Evolutionary conservation across 257 asterid species (phyloP), one percentile per base, ranked within the genome.

Genomic region (Solanum sitiens): DNA sequence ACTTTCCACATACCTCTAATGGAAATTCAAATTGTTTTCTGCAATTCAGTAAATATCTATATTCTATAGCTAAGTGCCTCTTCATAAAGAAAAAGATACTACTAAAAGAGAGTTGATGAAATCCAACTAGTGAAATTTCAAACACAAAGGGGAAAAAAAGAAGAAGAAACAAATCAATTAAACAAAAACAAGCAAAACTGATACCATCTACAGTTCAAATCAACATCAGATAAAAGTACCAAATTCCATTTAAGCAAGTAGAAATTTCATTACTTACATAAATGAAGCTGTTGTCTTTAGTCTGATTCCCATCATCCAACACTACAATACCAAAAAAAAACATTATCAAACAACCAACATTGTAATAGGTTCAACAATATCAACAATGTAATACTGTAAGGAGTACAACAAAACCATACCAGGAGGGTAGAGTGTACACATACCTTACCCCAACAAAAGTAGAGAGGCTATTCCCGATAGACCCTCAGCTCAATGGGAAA

Each of bases 221-320:
- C 63, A 30, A 30, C 67, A 45, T 47, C 42, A 80, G 0, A 32
- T 47, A 80, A 47, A 16, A 45, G 85, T 80, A 47, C 12, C 21
- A 83, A 42, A 16, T 8, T 30, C 45, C 20, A 39, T 23, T 82
- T 15, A 42, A 14, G 37, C 30, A 25, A 27, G 56, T 47, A 14
- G 76, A 79, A 25, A 39, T 33, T 25, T 15, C 44, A 85, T 83
- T 85, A 92, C 96, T 93, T 91, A 97, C 99, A 89, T 97, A 97
- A 83, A 97, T 97, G 95, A 93, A 96, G 91, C 99, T 92, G 91
- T 96, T 95, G 33, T 97, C 99, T 94, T 94, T 95, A 6, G 95
- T 89, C 86, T 93, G 98, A 91, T 90, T 95, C 86, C 96, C 93
- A 21, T 95, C 98, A 86, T 95, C 99, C 94, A 96, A 83, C 90